Evolutionary conservation across 257 asterid species (phyloP), one percentile per base, ranked within the genome.

Genomic region (Solanum stenotomum): DNA sequence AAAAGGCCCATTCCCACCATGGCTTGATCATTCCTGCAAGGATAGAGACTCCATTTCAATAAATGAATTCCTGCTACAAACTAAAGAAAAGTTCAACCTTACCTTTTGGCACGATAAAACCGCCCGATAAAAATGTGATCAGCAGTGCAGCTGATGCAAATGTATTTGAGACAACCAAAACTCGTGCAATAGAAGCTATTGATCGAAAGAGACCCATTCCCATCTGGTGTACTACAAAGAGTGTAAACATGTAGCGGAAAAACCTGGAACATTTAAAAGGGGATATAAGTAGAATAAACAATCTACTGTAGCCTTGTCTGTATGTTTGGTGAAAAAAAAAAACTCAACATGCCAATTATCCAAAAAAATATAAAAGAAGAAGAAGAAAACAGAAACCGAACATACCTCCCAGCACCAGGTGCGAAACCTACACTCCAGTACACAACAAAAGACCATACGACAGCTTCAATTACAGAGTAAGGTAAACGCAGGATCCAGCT

Each of bases 1-100:
- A 96, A 92, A 93, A 96, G 25, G 94, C 98, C 98, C 99, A 96
- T 5, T 88, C 79, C 99, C 98, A 96, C 99, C 98, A 96, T 77
- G 96, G 97, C 89, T 94, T 96, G 90, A 96, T 94, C 98, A 96
- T 91, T 70, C 11, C 98, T 96, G 95, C 89, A 72, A 79, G 87
- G 87, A 87, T 68, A 89, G 70, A 88, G 22, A 82, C 20, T 38
- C 70, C 70, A 23, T 82, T 49, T 49, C 44, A 49, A 49, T 82
- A 29, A 49, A 82, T 18, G 40, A 82, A 56, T 49, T 29, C 86
- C 70, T 34, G n/a, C 46, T 74, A 72, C 33, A 61, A 72, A 74
- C n/a, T 29, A 74, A 23, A 38, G 85, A 49, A 23, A 22, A 15
- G 44, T 79, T 35, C 42, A 81, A 68, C 63, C 87, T 88, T 88